These are phyloP conservation scores for Colletotrichum paranaense DNA, from an alignment of 2,329 filamentous ascomycete genomes.

Conservation along the genomic window DNA sequence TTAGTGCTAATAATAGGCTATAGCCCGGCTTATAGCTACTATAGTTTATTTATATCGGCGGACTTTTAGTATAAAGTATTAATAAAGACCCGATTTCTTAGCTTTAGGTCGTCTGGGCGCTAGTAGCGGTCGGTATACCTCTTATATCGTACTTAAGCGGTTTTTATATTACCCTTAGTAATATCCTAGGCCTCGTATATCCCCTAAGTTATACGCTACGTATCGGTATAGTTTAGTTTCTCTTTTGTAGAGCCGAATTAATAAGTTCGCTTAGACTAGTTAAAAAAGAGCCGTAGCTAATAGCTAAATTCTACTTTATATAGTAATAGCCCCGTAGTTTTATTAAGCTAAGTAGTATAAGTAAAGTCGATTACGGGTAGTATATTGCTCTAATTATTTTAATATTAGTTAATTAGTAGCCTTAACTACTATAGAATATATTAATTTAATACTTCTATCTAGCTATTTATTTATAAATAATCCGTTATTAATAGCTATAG, in stretches of 20 bases:
- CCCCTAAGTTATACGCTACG: rapidly evolving
- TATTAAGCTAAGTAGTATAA: rapidly evolving
- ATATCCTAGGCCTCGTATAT: rapidly evolving
- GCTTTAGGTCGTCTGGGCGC: rapidly evolving
- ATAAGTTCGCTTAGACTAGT: rapidly evolving
- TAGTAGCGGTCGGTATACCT: rapidly evolving
- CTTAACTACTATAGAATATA: rapidly evolving
- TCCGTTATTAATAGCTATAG: too few species aligned
- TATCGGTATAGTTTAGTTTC: rapidly evolving
- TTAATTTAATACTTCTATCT: rapidly evolving
- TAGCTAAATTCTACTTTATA: rapidly evolving
- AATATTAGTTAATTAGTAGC: rapidly evolving
- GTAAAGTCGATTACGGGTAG: rapidly evolving
- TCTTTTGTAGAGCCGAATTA: too few species aligned
- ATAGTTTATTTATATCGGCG: rapidly evolving
- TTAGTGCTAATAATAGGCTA: rapidly evolving
- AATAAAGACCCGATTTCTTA: rapidly evolving
- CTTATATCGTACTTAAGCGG: rapidly evolving
- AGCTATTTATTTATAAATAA: rapidly evolving
- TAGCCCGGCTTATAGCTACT: rapidly evolving
- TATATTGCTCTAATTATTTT: too few species aligned
- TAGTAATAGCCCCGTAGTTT: rapidly evolving
- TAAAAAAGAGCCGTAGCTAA: too few species aligned
- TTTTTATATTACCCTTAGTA: rapidly evolving
- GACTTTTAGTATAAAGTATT: rapidly evolving